These are phyloP conservation scores for Hypoxylon sp. DNA, from an alignment of 2,329 filamentous ascomycete genomes.

Conservation along the genomic window DNA sequence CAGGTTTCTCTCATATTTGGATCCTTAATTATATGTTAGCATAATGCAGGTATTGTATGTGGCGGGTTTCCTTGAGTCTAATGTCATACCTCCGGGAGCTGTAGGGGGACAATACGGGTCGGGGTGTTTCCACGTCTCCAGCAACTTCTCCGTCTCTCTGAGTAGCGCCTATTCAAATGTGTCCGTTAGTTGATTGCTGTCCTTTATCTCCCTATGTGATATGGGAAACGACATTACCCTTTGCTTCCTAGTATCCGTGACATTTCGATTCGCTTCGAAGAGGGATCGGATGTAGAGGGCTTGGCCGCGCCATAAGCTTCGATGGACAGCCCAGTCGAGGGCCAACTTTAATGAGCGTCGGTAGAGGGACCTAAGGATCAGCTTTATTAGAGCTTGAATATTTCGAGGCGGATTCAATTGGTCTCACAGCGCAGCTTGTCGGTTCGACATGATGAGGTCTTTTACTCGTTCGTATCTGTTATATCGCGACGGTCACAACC, in stretches of 20 bases:
- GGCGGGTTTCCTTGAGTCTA: not conserved
- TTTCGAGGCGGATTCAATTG: conserved; percentile 11
- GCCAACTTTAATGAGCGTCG: conserved; percentile 92
- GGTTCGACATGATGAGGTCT: conserved; percentile 59
- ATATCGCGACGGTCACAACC: conserved; percentile 22
- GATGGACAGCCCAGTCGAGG: conserved; percentile 94
- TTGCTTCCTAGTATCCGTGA: conserved; percentile 88
- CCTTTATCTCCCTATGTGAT: not conserved
- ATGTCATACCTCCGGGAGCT: conserved; percentile 85
- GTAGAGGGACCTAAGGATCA: conserved; percentile 77
- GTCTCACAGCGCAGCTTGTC: conserved; percentile 67
- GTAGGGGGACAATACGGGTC: conserved; percentile 92
- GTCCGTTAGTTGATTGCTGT: conserved; percentile 10
- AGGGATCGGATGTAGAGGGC: conserved; percentile 95
- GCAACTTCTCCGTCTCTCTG: conserved; percentile 86
- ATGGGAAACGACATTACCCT: conserved; percentile 71
- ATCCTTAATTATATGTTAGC: conserved; percentile 72
- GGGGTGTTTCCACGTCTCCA: conserved; percentile 97
- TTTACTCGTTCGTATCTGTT: conserved; percentile 27
- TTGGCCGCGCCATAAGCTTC: conserved; percentile 94
- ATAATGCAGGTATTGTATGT: conserved; percentile 8
- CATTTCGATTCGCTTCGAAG: conserved; percentile 92
- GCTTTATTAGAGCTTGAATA: conserved; percentile 38
- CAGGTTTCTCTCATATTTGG: conserved; percentile 96
- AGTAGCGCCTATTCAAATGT: conserved; percentile 76